Evolutionary conservation across 169 alveolate species (phyloP).

Genomic region (Pseudocohnilembus persalinus): DNA sequence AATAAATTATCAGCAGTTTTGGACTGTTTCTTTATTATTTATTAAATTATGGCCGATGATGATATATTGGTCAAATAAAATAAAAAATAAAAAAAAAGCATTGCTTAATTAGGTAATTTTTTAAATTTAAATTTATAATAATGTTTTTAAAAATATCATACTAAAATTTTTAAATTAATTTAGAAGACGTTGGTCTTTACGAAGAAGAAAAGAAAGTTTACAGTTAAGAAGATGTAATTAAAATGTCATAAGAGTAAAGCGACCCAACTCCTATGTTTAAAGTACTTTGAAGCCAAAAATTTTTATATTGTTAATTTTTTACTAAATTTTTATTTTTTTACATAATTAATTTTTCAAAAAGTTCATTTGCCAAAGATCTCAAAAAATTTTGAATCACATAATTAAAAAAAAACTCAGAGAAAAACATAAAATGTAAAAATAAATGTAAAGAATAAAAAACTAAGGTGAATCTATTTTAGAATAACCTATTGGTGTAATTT

Average conservation of each 20-base stretch:
- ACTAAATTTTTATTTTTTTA: constrained; percentile 45
- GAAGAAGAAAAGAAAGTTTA: constrained; percentile 37
- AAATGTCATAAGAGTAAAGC: constrained; percentile 35
- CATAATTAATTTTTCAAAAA: too few relatives aligned
- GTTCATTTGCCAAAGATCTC: constrained; percentile 57
- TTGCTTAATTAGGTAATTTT: background rate
- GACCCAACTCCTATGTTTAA: constrained; percentile 35
- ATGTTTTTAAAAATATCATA: background rate
- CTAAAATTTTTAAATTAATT: too few relatives aligned
- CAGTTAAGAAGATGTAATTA: constrained; percentile 38
- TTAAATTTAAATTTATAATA: too few relatives aligned
- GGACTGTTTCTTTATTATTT: background rate
- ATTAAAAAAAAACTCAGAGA: constrained; percentile 42
- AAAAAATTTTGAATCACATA: constrained; percentile 46
- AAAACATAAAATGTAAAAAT: constrained; percentile 36
- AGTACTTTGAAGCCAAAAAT: constrained; percentile 29
- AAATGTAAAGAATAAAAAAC: background rate
- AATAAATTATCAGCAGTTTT: background rate
- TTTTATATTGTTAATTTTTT: constrained; percentile 38
- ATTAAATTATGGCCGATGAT: background rate
- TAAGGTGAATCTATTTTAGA: constrained; percentile 1
- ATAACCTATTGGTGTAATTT: constrained; percentile 42
- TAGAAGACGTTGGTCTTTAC: constrained; percentile 1
- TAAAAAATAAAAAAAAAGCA: too few relatives aligned
- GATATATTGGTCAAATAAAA: too few relatives aligned